Base-by-base conservation (phyloP, 306 rosid genomes). In the Crataegus laevigata region DNA sequence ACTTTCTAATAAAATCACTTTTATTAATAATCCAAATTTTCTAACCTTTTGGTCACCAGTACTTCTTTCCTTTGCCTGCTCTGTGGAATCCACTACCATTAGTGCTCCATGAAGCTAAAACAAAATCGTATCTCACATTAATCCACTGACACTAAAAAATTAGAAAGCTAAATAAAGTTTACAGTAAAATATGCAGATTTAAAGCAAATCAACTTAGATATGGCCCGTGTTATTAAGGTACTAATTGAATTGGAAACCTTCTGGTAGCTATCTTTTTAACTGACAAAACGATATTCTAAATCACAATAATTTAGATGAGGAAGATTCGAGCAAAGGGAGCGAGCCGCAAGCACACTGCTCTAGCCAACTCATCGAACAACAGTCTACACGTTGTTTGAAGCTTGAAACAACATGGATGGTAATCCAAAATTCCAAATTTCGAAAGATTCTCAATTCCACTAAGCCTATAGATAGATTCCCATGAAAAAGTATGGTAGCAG, bases 21-120 rank as follows among this genome's bases (percentile, higher is more conserved):
- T 15, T 5, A 18, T 5, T 4, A 15, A 4, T 50, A 50, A 47
- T 30, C n/a, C 9, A 58, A 5, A 63, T 63, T 29, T 15, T 7
- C 22, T 21, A 71, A 88, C 93, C 96, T 86, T 88, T 13, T 85
- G 97, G 51, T 88, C 96, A 67, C 84, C 84, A 61, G 82, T 83
- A 55, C 81, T 50, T 84, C 77, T 88, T 45, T 29, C 69, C 85
- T 72, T 85, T 22, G 89, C 75, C 65, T 81, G 85, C 69, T 82
- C 88, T 80, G 81, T 66, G 66, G 94, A 90, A 77, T 90, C 88
- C 67, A 81, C 90, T 36, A 70, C 89, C 66, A 76, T 57, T 50
- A 85, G 85, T 73, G 72, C 73, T 52, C 86, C 83, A 73, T 77
- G 89, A 85, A 80, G 74, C 98, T 86, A 79, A 67, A 22, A 38